Conservation (phyloP, 495 filamentous ascomycete genomes). For the Pyronema omphalodes region DNA sequence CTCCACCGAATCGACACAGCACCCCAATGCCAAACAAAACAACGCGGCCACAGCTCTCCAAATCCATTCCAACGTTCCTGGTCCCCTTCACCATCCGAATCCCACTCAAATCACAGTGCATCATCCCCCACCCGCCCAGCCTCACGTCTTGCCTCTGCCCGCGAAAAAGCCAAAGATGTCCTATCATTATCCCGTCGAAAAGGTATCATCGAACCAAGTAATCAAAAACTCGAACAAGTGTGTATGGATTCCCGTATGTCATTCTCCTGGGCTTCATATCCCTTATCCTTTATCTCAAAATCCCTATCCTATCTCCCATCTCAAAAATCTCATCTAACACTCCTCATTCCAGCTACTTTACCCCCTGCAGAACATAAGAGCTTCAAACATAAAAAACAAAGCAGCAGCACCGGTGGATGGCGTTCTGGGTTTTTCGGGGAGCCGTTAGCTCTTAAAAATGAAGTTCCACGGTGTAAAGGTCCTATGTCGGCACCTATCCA, state of each 20-base stretch:
- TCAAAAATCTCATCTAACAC: neutral
- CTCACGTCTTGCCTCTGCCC: conserved; percentile 13
- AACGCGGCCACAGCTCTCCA: neutral
- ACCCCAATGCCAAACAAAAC: neutral
- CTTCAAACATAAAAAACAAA: conserved; percentile 48
- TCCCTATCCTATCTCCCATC: too few relatives aligned
- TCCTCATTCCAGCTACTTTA: conserved; percentile 40
- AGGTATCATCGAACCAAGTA: conserved; percentile 41
- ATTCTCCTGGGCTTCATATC: neutral
- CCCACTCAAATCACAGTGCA: conserved; percentile 2
- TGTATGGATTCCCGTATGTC: conserved; percentile 58
- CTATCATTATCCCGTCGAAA: conserved; percentile 32
- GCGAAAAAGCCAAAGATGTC: conserved; percentile 19
- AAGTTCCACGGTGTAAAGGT: conserved; percentile 12
- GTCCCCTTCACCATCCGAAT: neutral
- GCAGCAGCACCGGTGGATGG: conserved; percentile 29
- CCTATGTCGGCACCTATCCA: conserved; percentile 12
- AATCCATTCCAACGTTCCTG: neutral
- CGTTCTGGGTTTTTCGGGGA: conserved; percentile 31
- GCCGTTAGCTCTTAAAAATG: conserved; percentile 15
- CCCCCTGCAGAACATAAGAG: conserved; percentile 29
- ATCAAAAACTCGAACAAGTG: conserved; percentile 36
- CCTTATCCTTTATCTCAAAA: neutral
- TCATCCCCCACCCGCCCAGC: conserved; percentile 3
- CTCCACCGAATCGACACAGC: neutral